A percentile compares a stretch with the other conserved stretches of the same genome.
phyloP scores from a whole-genome alignment of 1,284 basidiomycete species.

The Pterula multifida region DNA sequence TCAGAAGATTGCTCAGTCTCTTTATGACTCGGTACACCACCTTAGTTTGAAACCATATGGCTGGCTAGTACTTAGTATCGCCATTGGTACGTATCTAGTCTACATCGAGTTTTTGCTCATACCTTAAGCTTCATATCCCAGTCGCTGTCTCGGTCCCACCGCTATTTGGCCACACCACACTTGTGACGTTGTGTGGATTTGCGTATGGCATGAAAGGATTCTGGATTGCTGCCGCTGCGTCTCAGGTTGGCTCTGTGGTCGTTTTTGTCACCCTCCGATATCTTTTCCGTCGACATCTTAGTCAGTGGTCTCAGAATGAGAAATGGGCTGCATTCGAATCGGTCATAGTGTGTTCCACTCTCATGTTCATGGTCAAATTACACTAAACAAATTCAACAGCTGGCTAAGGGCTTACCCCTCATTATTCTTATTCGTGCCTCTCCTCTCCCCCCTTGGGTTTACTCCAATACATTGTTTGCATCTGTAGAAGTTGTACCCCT shows the following conservation, averaged over 20 bases:
- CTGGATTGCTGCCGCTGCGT: slow-evolving; percentile 47
- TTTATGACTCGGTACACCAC: slow-evolving; percentile 57
- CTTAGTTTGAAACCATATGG: slow-evolving; percentile 51
- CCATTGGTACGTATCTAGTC: slow-evolving; percentile 33
- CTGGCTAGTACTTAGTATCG: slow-evolving; percentile 40
- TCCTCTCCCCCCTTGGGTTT: slow-evolving; percentile 76
- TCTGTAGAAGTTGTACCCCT: slow-evolving; percentile 63
- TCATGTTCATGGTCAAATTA: slow-evolving; percentile 4
- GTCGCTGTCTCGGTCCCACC: slow-evolving; percentile 71
- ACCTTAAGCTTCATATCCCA: slow-evolving; percentile 15
- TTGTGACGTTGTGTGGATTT: slow-evolving; percentile 61
- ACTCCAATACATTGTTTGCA: slow-evolving; percentile 71
- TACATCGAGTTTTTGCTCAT: slow-evolving; percentile 8
- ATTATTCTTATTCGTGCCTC: slow-evolving; percentile 74
- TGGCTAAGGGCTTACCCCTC: slow-evolving; percentile 58
- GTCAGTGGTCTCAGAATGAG: slow-evolving; percentile 43
- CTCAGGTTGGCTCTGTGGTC: slow-evolving; percentile 55
- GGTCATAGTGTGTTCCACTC: slow-evolving; percentile 45
- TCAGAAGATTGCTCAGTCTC: slow-evolving; percentile 49
- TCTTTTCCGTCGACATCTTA: slow-evolving; percentile 43
- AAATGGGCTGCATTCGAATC: slow-evolving; percentile 71
- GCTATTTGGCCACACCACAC: slow-evolving; percentile 60
- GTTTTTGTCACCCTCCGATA: slow-evolving; percentile 52
- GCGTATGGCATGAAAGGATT: slow-evolving; percentile 73
- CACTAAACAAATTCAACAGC: slow-evolving; percentile 22